Conservation (phyloP, 23 red algal genomes). For the Gracilaria vermiculophylla region DNA sequence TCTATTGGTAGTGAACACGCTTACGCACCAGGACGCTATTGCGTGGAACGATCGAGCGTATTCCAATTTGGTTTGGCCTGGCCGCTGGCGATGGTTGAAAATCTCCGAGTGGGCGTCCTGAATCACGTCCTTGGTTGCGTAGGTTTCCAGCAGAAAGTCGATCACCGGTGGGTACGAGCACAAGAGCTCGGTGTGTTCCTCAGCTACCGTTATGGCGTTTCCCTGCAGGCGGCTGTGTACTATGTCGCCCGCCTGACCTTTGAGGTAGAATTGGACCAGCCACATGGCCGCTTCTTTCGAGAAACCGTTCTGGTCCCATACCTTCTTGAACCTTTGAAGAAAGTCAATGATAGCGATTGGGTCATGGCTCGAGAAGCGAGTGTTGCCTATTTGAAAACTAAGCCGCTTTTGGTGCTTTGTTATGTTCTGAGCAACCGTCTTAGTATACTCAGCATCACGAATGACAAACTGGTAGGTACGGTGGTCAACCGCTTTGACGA, state of each 20-base stretch:
- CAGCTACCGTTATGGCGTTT: not conserved
- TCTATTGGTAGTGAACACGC: not conserved
- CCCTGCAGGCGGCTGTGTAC: not conserved
- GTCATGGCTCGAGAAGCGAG: not conserved
- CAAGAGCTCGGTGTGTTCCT: not conserved
- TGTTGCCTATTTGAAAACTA: not conserved
- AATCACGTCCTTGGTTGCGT: constrained; percentile 25
- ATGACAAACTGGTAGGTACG: no score
- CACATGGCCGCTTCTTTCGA: no score
- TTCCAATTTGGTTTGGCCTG: constrained; percentile 9
- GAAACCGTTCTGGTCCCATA: no score
- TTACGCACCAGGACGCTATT: not conserved
- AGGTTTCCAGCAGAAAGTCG: not conserved
- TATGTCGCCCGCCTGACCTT: not conserved
- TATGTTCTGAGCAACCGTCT: no score
- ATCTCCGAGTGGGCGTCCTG: not conserved
- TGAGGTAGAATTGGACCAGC: not conserved
- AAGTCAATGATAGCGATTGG: not conserved
- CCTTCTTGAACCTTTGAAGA: no score
- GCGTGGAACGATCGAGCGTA: not conserved
- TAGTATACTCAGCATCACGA: no score
- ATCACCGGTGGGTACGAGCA: not conserved
- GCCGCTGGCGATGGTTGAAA: not conserved
- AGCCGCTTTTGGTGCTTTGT: not conserved
- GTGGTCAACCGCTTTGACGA: no score